Conservation (phyloP, 306 rosid species). For the Arachis stenosperma region DNA sequence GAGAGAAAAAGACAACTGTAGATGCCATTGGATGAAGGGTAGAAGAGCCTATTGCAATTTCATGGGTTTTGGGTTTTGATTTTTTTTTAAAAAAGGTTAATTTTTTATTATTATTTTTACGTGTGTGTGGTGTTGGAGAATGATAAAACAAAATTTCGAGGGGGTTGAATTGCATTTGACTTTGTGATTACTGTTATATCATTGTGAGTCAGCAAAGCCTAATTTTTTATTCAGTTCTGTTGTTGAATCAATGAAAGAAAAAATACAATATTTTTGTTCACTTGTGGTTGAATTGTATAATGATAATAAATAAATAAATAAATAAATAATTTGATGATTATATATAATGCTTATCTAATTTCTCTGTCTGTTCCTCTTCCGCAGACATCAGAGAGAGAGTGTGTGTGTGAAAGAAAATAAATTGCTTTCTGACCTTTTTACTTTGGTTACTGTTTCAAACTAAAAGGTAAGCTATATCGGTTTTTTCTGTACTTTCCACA, state of each 20-base stretch:
- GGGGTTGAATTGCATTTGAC: too few species aligned
- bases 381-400: slow-evolving; percentile 57
- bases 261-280: too few species aligned
- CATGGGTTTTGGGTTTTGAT: slow-evolving; percentile 22
- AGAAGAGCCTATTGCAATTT: slow-evolving; percentile 8
- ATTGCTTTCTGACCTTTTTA: slow-evolving; percentile 41
- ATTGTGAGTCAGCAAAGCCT: too few species aligned
- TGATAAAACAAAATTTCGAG: too few species aligned
- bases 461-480: slow-evolving; percentile 43
- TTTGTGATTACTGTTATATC: too few species aligned
- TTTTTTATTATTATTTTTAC: too few species aligned
- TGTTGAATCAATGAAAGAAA: too few species aligned
- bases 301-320: too few species aligned
- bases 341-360: not conserved
- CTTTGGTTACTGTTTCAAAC: slow-evolving; percentile 44
- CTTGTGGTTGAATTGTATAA: too few species aligned
- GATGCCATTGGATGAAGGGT: slow-evolving; percentile 29
- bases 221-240: too few species aligned
- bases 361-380: slow-evolving; percentile 52
- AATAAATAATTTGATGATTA: too few species aligned
- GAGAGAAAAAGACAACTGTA: not conserved
- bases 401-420: slow-evolving; percentile 34
- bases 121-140: too few species aligned
- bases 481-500: slow-evolving; percentile 44
- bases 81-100: not conserved